Evolutionary conservation across 2,329 filamentous ascomycete species (phyloP), one percentile per base, ranked within the genome.

Genomic region (Venturia asperata): DNA sequence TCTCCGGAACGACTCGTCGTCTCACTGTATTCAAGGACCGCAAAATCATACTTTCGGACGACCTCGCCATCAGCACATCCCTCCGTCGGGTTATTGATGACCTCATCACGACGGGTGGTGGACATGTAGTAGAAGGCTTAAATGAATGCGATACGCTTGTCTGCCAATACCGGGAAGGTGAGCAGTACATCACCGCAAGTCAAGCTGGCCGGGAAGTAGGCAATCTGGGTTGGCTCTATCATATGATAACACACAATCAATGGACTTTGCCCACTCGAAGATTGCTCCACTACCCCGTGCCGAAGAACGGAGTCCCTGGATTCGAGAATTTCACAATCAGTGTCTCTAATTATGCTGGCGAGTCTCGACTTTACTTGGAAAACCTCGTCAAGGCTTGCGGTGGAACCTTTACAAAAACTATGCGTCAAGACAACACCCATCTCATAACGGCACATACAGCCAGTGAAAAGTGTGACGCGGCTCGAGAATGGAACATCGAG

Each of bases 371-470:
- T 63, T 99, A 97, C 72, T 82, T 99, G 5, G 92, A 97, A 75
- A 97, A 96, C 70, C 82, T 99, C 45, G 89, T 97, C 70, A 86
- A 81, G 67, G 92, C 92, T 30, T 83, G 88, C 19, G 94, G 94
- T 19, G 93, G 90, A 10, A 87, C 89, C 67, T 97, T 91, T 73
- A 99, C 94, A 39, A 96, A 95, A 78, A 95, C 91, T 0, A 90
- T 99, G 86, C 95, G 91, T 75, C 86, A 89, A 69, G 92, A 97
- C 68, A 97, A 99, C 74, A 97, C 92, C 0, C 94, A 99, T 77
- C 84, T 99, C 0, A 88, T 99, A 71, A 96, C 93, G 0, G 94
- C 94, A 5, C 89, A 96, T 70, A 86, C 88, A 66, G 86, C 86
- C 65, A 95, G 93, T 72, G 94, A 97, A 73, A 99, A 99, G 76